A percentile compares a stretch with the other conserved stretches of the same genome.
Conservation (phyloP, 192 early-diverging fungal species). For the Backusella morwellensis region DNA sequence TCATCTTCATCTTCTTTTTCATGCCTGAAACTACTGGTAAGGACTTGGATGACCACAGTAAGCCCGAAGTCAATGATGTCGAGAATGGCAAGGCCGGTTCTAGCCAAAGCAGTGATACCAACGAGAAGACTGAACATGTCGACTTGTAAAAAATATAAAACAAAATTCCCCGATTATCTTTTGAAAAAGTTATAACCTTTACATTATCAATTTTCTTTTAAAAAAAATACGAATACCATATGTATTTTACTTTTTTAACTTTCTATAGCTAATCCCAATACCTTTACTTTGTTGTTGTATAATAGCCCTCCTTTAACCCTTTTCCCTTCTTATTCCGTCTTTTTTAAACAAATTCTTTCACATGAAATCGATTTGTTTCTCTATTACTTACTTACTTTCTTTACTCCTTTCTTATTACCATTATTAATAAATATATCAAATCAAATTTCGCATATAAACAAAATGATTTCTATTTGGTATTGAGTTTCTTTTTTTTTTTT, state of each 20-base stretch:
- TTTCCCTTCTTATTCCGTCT: not conserved
- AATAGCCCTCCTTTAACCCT: not conserved
- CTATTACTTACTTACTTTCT: not conserved
- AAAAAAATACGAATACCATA: not conserved
- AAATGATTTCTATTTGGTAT: not conserved
- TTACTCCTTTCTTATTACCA: not conserved
- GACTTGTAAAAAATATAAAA: conserved; percentile 6
- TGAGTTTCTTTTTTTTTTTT: not conserved
- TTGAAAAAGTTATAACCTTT: not conserved
- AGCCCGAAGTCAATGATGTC: not conserved
- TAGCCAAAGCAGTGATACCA: conserved; percentile 5
- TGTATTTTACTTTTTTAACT: not conserved
- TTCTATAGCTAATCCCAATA: not conserved
- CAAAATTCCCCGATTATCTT: not conserved
- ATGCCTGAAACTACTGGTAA: conserved; percentile 75
- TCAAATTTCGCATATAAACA: not conserved
- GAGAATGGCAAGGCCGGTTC: not conserved
- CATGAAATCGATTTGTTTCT: not conserved
- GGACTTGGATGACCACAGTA: conserved; percentile 18
- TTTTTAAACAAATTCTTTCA: not conserved
- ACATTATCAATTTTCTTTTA: not conserved
- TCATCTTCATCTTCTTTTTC: conserved; percentile 63
- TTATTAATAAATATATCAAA: conserved; percentile 5
- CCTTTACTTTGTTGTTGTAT: not conserved
- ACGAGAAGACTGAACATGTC: conserved; percentile 3